phyloP scores from a whole-genome alignment of 805 yeast genomes.

The Ogataea philodendri region DNA sequence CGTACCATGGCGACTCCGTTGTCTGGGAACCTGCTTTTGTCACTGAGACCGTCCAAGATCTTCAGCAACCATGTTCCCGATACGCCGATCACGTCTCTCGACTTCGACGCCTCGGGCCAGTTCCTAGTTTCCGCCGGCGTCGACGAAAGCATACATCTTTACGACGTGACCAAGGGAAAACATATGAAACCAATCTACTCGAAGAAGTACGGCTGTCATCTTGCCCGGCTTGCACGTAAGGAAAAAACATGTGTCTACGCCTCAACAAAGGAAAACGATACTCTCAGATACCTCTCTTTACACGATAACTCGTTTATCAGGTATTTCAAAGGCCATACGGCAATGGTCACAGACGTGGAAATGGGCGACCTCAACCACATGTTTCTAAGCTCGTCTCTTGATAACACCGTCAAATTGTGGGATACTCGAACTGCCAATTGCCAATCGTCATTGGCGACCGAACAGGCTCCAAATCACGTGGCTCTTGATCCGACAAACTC shows the following conservation, averaged over 20 bases:
- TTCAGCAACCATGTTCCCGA: slow-evolving; percentile 42
- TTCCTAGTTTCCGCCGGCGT: slow-evolving; percentile 71
- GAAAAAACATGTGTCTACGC: slow-evolving; percentile 67
- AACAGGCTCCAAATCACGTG: slow-evolving; percentile 36
- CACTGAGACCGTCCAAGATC: slow-evolving; percentile 37
- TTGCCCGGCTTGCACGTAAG: slow-evolving; percentile 78
- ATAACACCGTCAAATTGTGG: slow-evolving; percentile 84
- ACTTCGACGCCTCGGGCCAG: slow-evolving; percentile 83
- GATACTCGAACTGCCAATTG: slow-evolving; percentile 69
- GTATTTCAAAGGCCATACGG: slow-evolving; percentile 86
- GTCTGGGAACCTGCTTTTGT: slow-evolving; percentile 10
- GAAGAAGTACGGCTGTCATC: slow-evolving; percentile 88
- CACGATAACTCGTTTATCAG: slow-evolving; percentile 77
- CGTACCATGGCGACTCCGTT: slow-evolving; percentile 7
- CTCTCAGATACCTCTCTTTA: slow-evolving; percentile 71
- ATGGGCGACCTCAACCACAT: slow-evolving; percentile 67
- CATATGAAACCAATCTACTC: slow-evolving; percentile 68
- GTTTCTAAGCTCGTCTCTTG: slow-evolving; percentile 67
- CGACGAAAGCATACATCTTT: slow-evolving; percentile 80
- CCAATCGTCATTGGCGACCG: slow-evolving; percentile 58
- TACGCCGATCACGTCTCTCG: slow-evolving; percentile 64
- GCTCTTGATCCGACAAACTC: slow-evolving; percentile 85
- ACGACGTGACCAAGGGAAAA: slow-evolving; percentile 69
- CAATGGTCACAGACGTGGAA: slow-evolving; percentile 68
- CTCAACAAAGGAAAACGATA: slow-evolving; percentile 76